These are phyloP conservation scores for sorghum (Sorghum bicolor) DNA, from an alignment of 176 grass and related monocot species.

Conservation along the genomic window DNA sequence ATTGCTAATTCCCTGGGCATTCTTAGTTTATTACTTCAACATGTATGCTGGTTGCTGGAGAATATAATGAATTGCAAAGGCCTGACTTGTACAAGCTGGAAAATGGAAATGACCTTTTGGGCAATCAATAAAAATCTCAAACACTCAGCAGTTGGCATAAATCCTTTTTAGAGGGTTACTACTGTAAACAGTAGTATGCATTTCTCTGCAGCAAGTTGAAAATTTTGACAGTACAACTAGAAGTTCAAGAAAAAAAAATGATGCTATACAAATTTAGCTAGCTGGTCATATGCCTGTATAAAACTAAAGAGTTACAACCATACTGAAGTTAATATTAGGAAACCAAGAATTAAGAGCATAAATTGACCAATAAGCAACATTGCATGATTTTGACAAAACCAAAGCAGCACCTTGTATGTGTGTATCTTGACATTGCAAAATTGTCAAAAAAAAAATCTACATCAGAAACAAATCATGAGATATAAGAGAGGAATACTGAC, in stretches of 20 bases:
- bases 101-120: neutral
- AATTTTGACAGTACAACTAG: neutral
- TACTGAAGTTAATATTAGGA: slow-evolving; percentile 1
- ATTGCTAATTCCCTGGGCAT: neutral
- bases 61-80: neutral
- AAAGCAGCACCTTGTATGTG: neutral
- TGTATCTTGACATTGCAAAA: slow-evolving; percentile 15
- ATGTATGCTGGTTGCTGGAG: neutral
- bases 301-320: slow-evolving; percentile 5
- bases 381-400: neutral
- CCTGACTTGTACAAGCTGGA: neutral
- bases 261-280: neutral
- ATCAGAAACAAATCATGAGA: slow-evolving; percentile 24
- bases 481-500: slow-evolving; percentile 58
- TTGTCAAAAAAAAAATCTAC: slow-evolving; percentile 3
- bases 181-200: neutral
- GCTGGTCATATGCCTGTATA: neutral
- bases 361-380: neutral
- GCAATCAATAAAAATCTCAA: neutral
- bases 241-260: slow-evolving; percentile 14
- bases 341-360: slow-evolving; percentile 13
- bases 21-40: neutral
- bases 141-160: neutral
- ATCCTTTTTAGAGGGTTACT: neutral
- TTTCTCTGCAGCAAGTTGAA: slow-evolving; percentile 7